Conservation (phyloP, 2,329 filamentous ascomycete genomes). For the Esteya vermicola region DNA sequence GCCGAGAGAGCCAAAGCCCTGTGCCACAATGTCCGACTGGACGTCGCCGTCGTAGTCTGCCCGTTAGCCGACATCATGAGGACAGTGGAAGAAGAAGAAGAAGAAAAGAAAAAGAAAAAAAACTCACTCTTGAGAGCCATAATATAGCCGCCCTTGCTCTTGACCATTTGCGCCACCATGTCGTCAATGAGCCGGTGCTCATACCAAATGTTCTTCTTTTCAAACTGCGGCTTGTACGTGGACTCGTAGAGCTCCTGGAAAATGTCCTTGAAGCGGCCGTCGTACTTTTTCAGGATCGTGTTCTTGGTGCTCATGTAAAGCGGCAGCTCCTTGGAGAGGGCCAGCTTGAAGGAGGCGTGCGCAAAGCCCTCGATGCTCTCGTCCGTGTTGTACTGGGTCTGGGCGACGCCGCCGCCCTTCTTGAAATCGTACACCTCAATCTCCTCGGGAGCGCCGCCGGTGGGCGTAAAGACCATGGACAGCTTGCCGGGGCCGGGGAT, state of each 20-base stretch:
- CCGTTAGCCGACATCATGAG: not conserved
- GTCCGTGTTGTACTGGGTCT: conserved; percentile 97
- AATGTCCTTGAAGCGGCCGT: conserved; percentile 97
- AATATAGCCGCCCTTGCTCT: conserved; percentile 89
- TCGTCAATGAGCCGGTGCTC: conserved; percentile 98
- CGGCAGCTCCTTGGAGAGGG: conserved; percentile 73
- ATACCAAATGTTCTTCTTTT: conserved; percentile 92
- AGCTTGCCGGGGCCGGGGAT: conserved; percentile 74
- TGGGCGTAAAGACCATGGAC: conserved; percentile 86
- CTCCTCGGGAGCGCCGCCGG: conserved; percentile 64
- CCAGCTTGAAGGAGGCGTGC: conserved; percentile 92
- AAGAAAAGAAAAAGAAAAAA: not conserved
- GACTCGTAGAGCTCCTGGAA: conserved; percentile 94
- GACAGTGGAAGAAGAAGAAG: not conserved
- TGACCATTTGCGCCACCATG: conserved; percentile 99
- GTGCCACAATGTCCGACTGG: conserved; percentile 94
- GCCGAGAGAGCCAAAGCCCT: conserved; percentile 94
- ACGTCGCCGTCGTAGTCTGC: conserved; percentile 97
- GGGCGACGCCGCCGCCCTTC: conserved; percentile 71
- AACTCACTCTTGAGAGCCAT: conserved; percentile 93
- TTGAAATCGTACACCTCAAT: conserved; percentile 88
- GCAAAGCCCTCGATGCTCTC: conserved; percentile 92
- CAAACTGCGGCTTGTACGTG: conserved; percentile 76
- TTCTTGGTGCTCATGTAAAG: conserved; percentile 99
- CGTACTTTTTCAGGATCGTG: conserved; percentile 98